phyloP scores from a whole-genome alignment of 2,329 filamentous ascomycete species.

The Penicillium italicum region DNA sequence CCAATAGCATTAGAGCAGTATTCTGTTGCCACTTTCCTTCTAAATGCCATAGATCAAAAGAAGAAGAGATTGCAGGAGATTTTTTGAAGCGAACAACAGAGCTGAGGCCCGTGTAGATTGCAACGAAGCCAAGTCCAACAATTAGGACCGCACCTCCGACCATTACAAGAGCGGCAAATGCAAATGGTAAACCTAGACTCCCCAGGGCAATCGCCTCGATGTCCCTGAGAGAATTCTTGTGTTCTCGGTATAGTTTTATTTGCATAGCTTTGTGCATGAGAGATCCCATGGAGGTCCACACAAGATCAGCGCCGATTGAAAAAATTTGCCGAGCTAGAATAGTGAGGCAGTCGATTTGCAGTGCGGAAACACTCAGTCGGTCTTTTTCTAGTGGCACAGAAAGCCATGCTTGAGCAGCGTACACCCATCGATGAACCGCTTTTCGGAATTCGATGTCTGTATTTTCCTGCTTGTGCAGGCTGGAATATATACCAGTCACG shows the following conservation, averaged over 20 bases:
- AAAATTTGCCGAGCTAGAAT: constrained; percentile 14
- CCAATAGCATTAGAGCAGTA: background rate
- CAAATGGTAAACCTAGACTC: constrained; percentile 2
- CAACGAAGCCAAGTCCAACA: constrained; percentile 1
- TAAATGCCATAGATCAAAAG: background rate
- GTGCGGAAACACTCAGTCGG: constrained; percentile 21
- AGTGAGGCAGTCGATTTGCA: constrained; percentile 30
- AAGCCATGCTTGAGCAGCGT: constrained; percentile 28
- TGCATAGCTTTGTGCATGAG: background rate
- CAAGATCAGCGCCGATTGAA: background rate
- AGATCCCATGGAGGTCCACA: background rate
- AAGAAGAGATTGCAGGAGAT: background rate
- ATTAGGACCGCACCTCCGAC: background rate
- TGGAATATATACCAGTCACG: background rate
- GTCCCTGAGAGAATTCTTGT: background rate
- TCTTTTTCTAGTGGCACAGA: constrained; percentile 29
- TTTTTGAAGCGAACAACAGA: background rate
- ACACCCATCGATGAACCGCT: background rate
- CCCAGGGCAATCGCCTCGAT: constrained; percentile 6
- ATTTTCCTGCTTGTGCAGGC: background rate
- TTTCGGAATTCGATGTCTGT: background rate
- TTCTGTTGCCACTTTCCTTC: background rate
- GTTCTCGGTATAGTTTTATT: background rate
- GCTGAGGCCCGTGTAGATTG: constrained; percentile 1
- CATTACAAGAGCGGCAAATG: constrained; percentile 5